Conservation (phyloP, 371 early-diverging fungal species). For the Rhizopus delemar region DNA sequence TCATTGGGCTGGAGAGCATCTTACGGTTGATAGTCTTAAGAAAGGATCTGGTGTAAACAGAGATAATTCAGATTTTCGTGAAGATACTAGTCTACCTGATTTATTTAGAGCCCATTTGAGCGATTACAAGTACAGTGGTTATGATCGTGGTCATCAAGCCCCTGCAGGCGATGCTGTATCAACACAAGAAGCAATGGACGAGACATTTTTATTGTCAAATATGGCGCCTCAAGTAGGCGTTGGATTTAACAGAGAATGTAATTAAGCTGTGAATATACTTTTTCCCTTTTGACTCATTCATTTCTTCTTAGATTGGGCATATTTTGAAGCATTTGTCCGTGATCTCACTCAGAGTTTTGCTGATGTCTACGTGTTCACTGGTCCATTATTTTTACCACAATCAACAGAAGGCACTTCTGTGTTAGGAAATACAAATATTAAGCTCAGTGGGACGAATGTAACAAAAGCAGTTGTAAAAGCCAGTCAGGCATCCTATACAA, state of each 20-base stretch:
- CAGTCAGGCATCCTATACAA: conserved; percentile 19
- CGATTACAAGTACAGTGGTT: conserved; percentile 74
- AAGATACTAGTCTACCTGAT: conserved; percentile 60
- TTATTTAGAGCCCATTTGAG: conserved; percentile 61
- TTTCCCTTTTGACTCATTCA: background rate
- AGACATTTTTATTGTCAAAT: conserved; percentile 76
- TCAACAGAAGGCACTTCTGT: background rate
- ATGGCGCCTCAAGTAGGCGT: conserved; percentile 80
- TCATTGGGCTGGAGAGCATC: conserved; percentile 80
- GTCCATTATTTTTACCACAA: conserved; percentile 73
- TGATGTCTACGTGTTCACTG: conserved; percentile 77
- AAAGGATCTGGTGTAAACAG: conserved; percentile 58
- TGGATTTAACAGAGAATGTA: conserved; percentile 80
- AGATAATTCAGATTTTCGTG: conserved; percentile 62
- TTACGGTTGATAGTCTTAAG: conserved; percentile 61
- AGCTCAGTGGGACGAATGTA: background rate
- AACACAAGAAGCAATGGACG: conserved; percentile 65
- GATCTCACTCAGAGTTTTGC: conserved; percentile 57
- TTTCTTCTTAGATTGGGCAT: conserved; percentile 67
- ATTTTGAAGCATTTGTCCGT: conserved; percentile 72
- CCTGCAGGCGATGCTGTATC: conserved; percentile 75
- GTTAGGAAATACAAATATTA: background rate
- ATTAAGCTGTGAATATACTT: conserved; percentile 1
- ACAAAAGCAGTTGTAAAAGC: background rate
- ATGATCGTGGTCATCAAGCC: conserved; percentile 81